Conservation (phyloP, 2,329 filamentous ascomycete species). For the Elsinoe arachidis region DNA sequence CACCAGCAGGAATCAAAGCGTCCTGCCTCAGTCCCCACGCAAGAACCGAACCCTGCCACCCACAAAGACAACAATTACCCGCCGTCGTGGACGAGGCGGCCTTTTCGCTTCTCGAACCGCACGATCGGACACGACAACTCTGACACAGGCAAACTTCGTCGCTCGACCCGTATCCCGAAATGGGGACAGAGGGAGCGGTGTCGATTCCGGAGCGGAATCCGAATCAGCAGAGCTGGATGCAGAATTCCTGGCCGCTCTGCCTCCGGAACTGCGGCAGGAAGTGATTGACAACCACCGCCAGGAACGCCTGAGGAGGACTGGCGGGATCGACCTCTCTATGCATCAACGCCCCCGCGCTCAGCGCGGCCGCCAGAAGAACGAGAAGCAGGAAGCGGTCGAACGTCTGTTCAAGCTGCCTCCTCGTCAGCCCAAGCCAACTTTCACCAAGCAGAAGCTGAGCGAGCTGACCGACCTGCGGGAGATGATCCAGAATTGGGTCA, state of each 20-base stretch:
- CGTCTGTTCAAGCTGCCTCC: conserved; percentile 41
- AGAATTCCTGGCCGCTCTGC: conserved; percentile 72
- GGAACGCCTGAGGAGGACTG: conserved; percentile 47
- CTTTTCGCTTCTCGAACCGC: conserved; percentile 38
- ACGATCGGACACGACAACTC: conserved; percentile 44
- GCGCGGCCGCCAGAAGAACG: conserved; percentile 18
- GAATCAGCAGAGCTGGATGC: conserved; percentile 50
- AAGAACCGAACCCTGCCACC: conserved; percentile 47
- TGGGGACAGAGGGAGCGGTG: conserved; percentile 18
- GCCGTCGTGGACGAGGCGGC: conserved; percentile 48
- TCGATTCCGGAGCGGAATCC: conserved; percentile 27
- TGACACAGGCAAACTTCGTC: conserved; percentile 70
- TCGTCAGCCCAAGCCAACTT: conserved; percentile 47
- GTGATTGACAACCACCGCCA: conserved; percentile 66
- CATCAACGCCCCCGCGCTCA: conserved; percentile 18
- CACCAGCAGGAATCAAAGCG: conserved; percentile 26
- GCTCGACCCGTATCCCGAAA: conserved; percentile 21
- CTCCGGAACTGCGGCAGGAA: conserved; percentile 69
- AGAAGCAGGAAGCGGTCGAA: conserved; percentile 23
- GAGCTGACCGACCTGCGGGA: conserved; percentile 57
- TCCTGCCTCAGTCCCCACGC: conserved; percentile 42
- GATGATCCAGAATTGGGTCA: conserved; percentile 69
- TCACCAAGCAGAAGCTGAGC: conserved; percentile 51
- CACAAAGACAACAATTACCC: conserved; percentile 55
- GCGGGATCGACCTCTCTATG: conserved; percentile 28